Conservation (phyloP, 192 early-diverging fungal genomes). For the Entrophospora sp. region DNA sequence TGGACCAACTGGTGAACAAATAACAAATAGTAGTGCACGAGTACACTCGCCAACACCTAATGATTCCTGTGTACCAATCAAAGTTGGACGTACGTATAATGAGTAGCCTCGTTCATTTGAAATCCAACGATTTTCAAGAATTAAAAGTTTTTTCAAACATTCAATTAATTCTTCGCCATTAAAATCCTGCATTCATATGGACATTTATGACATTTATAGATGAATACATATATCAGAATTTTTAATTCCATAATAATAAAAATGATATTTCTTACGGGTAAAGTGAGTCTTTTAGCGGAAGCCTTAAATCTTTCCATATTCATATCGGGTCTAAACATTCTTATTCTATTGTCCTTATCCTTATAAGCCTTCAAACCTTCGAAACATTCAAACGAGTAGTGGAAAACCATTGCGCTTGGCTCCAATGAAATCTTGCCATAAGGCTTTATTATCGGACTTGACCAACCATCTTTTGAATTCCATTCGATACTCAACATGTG, state of each 20-base stretch:
- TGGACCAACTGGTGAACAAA: conserved; percentile 88
- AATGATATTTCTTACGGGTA: conserved; percentile 80
- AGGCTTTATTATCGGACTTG: conserved; percentile 73
- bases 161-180: conserved; percentile 69
- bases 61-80: conserved; percentile 82
- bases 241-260: neutral
- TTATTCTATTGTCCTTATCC: conserved; percentile 74
- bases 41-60: conserved; percentile 78
- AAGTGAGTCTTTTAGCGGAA: conserved; percentile 69
- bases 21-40: conserved; percentile 76
- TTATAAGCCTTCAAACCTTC: conserved; percentile 93
- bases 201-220: neutral
- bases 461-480: conserved; percentile 68
- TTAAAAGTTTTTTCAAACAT: conserved; percentile 75
- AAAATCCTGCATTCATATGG: conserved; percentile 39
- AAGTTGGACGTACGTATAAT: conserved; percentile 86
- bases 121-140: conserved; percentile 81
- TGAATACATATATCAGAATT: neutral
- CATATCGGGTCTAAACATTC: conserved; percentile 95
- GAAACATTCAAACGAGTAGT: conserved; percentile 91
- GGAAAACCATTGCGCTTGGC: conserved; percentile 83
- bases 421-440: conserved; percentile 76
- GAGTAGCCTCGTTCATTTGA: conserved; percentile 86
- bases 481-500: conserved; percentile 91
- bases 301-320: conserved; percentile 87